Base-by-base conservation (phyloP, 2,329 filamentous ascomycete species). In the Niveomyces coronatus region DNA sequence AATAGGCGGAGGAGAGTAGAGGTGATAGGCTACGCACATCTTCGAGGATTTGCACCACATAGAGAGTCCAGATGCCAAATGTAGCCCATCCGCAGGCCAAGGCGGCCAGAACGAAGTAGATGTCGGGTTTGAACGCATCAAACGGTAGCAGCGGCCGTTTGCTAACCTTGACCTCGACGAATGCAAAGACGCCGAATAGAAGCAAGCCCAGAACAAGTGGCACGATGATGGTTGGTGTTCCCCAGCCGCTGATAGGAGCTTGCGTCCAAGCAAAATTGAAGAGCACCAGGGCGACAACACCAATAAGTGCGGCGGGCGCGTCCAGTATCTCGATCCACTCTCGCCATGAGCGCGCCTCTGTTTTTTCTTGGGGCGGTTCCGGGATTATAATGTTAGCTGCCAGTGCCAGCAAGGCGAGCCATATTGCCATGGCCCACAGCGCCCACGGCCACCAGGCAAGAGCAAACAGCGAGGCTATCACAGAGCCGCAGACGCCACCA, bases 221-320 rank as follows among this genome's bases (percentile, higher is more conserved):
- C 0, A 70, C 58, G 42, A 72, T 70, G n/a, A 77, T 62, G 39
- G 75, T 75, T 0, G 72, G 60, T 6, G 63, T 60, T 1, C 57
- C 46, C 78, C 78, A 82, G 2, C 75, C 74, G 2, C 66, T 70
- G 0, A 73, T 61, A 0, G 74, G 68, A 0, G 72, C 76, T 49
- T 82, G 76, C 42, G 79, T 82, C 74, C 75, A 81, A 0, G 76
- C 72, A 47, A 82, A 74, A 51, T 80, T 81, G 56, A 82, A 66
- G 14, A 83, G 60, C 0, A 79, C 62, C 17, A 83, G 58, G 0
- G 68, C 68, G 0, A 62, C 58, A 14, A 81, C 63, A 1, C 77
- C 76, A 1, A 57, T 48, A 1, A 57, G 22, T 0, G 58, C 60
- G 1, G 64, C 65, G 0, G 54, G 53, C 7, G 66, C 40, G 27